Evolutionary conservation across 352 stramenopile species (phyloP).

Genomic region (Globisporangium takayamanum): DNA sequence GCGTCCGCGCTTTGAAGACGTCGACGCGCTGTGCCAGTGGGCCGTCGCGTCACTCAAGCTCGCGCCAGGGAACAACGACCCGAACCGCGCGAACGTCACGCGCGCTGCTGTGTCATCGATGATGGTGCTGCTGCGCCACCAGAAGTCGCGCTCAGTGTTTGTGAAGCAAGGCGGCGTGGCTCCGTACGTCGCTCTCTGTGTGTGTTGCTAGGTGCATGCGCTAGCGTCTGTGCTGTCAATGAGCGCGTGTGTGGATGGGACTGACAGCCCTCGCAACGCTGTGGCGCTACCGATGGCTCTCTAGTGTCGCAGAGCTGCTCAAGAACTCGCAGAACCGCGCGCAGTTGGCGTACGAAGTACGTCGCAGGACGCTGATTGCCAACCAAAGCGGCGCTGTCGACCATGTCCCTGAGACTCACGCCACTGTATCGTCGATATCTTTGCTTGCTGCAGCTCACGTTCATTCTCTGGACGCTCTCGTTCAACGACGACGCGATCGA

Average conservation of each 20-base stretch:
- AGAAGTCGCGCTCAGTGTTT: conserved; percentile 88
- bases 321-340: conserved; percentile 78
- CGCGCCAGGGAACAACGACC: conserved; percentile 48
- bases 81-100: conserved; percentile 65
- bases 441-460: conserved; percentile 72
- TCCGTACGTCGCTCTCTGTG: conserved; percentile 41
- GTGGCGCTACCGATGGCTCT: conserved; percentile 16
- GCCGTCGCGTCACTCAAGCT: conserved; percentile 68
- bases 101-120: conserved; percentile 87
- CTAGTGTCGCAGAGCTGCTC: conserved; percentile 57
- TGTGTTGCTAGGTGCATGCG: background rate
- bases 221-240: background rate
- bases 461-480: conserved; percentile 96
- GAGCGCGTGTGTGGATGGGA: background rate
- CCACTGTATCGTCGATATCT: background rate
- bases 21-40: conserved; percentile 76
- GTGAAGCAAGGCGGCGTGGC: conserved; percentile 87
- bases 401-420: background rate
- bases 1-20: conserved; percentile 69
- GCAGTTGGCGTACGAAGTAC: conserved; percentile 93
- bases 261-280: conserved; percentile 1
- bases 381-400: background rate
- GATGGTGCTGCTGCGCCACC: conserved; percentile 88
- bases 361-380: background rate
- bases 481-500: conserved; percentile 85